Evolutionary conservation across 2,329 filamentous ascomycete genomes (phyloP), one percentile per base, ranked within the genome.

Genomic region (Fonsecaea multimorphosa): DNA sequence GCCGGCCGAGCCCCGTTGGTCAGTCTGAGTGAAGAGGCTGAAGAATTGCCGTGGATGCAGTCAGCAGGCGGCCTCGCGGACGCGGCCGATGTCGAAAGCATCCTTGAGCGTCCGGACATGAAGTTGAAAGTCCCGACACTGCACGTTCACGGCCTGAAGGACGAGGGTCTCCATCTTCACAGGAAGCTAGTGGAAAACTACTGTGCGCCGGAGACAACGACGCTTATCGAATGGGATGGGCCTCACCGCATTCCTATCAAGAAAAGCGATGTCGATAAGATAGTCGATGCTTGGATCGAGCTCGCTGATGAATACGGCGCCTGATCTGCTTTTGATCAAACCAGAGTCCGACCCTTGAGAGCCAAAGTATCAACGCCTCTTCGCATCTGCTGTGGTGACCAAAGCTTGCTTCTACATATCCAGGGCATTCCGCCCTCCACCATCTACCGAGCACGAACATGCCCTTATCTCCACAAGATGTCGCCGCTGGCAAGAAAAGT

Each of bases 211-310:
- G 82, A 80, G 0, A 85, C 79, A 2, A 79, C 84, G 5, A 82
- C 77, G 44, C 67, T 92, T 53, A 75, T 93, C 1, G 88, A 92
- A 75, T 93, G 91, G 91, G 84, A 91, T 64, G 91, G 89, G 0
- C 83, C 82, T 1, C 91, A 94, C 75, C 79, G 91, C 5, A 80
- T 94, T 56, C 89, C 90, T 1, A 83, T 93, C 65, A 91, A 90
- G 80, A 80, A 78, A 24, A 78, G 76, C 32, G 90, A 93, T 76
- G 89, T 93, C 2, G 80, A 85, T 56, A 79, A 76, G 9, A 78
- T 91, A 11, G 80, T 85, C 11, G 76, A 79, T 11, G 80, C 82
- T 55, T 84, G 88, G 32, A 75, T 87, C 38, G 78, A 81, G 27
- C 73, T 87, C 40, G 84, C 84, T 3, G 79, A 78, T 70, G 76